Evolutionary conservation across 305 asterid genomes (phyloP), one percentile per base, ranked within the genome.

Genomic region (Plantago coronopus): DNA sequence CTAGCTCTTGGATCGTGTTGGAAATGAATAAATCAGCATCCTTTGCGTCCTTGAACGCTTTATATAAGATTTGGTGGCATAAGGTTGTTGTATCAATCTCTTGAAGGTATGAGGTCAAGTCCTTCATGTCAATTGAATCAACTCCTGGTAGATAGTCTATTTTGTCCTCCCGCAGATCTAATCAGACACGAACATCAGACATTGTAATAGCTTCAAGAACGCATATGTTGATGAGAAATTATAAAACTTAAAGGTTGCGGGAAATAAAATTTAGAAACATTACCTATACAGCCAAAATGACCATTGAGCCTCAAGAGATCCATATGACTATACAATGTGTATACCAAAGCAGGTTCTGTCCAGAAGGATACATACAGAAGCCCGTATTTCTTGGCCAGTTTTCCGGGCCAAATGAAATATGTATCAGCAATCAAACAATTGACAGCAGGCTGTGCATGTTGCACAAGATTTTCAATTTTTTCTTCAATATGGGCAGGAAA

Each of bases 111-210:
- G 89, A 82, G n/a, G 67, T 71, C 44, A 85, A 46, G 69, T 85
- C 87, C 3, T 59, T 59, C 1, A 76, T 75, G 59, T 51, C 48
- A 40, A 85, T 78, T 31, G 82, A 64, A 19, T 67, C 45, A 47
- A 85, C 83, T 3, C 94, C 94, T 0, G 94, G 94, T 56, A 85
- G 71, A 25, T 82, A 85, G 21, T 74, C 70, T 7, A 85, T 82
- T 45, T 57, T 57, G 50, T 57, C 62, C 38, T 57, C 62, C 12
- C 62, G 62, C 37, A 57, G 14, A 45, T 57, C 62, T 57, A 40
- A 37, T 42, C 50, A 42, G 34, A 14, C 10, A 38, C 10, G 43
- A 2, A 38, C 12, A 38, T 11, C 43, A 38, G 12, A 38, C 43
- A 38, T 11, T 38, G 43, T 11, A 38, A 10, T 38, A 38, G 12